A percentile compares a stretch with the other conserved stretches of the same genome.
These are phyloP conservation scores for Gymnopus androsaceus DNA, from an alignment of 1,284 basidiomycete species.

Conservation along the genomic window DNA sequence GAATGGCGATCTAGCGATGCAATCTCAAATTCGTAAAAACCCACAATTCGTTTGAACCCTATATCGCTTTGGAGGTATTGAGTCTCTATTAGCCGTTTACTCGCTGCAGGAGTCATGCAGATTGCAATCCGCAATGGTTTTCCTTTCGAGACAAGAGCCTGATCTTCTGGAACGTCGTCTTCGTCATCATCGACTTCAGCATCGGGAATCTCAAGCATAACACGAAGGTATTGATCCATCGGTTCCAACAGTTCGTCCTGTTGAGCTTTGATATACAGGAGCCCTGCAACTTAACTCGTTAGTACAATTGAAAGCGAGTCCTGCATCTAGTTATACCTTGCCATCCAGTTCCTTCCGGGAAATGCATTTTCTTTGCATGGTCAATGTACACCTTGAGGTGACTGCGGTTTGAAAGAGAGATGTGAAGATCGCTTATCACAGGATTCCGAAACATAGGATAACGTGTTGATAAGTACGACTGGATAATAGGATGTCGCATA, in stretches of 20 bases:
- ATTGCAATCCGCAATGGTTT: neutral
- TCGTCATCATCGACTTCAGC: neutral
- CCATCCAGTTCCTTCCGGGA: slow-evolving; percentile 20
- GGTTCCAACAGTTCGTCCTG: neutral
- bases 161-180: neutral
- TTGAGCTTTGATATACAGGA: neutral
- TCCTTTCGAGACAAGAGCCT: neutral
- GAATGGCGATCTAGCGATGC: slow-evolving; percentile 11
- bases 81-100: neutral
- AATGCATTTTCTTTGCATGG: slow-evolving; percentile 7
- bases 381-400: slow-evolving; percentile 24
- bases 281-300: neutral
- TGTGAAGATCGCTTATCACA: slow-evolving; percentile 23
- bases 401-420: slow-evolving; percentile 23
- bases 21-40: slow-evolving; percentile 24
- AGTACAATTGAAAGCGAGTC: too few relatives aligned
- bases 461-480: slow-evolving; percentile 16
- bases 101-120: slow-evolving; percentile 9
- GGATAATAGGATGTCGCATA: slow-evolving; percentile 20
- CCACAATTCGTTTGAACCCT: slow-evolving; percentile 18
- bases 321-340: too few relatives aligned
- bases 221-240: slow-evolving; percentile 1
- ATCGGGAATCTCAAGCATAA: neutral
- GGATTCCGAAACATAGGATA: slow-evolving; percentile 14
- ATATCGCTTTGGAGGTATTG: slow-evolving; percentile 17